Percentiles rank a stretch among this genome's conserved stretches.
phyloP scores from a whole-genome alignment of 139 green algal species.

The Micractinium conductrix region DNA sequence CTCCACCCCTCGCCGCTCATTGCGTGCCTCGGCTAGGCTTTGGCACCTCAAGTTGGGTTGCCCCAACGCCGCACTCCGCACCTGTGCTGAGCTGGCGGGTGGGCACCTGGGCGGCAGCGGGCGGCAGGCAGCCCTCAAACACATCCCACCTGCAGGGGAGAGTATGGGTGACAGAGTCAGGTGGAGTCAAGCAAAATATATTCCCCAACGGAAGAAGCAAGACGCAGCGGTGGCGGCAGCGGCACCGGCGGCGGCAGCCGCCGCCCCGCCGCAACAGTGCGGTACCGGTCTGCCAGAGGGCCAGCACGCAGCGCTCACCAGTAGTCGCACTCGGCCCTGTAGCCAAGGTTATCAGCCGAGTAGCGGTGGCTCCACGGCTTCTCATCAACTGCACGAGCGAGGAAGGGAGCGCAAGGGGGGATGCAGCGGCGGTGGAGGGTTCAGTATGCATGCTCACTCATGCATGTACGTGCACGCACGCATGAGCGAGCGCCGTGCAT shows the following conservation, averaged over 20 bases:
- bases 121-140: slow-evolving; percentile 10
- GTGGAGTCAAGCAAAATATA: background rate
- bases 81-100: slow-evolving; percentile 2
- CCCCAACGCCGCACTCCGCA: too few relatives aligned
- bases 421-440: background rate
- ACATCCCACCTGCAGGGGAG: slow-evolving; percentile 5
- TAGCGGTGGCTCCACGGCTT: slow-evolving; percentile 43
- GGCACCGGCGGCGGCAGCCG: background rate
- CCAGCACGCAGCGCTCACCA: slow-evolving; percentile 13
- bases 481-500: background rate
- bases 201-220: background rate
- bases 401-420: background rate
- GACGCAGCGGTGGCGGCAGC: background rate
- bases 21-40: too few relatives aligned
- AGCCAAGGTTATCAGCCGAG: slow-evolving; percentile 37
- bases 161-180: background rate
- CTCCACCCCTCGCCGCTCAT: too few relatives aligned
- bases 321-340: slow-evolving; percentile 33
- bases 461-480: too few relatives aligned
- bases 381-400: slow-evolving; percentile 16
- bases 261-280: background rate
- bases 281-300: background rate
- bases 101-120: background rate
- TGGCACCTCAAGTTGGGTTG: too few relatives aligned
- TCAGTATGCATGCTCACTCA: background rate